Evolutionary conservation across 176 grass and related monocot genomes (phyloP).

Genomic region (Hyparrhenia diplandra): DNA sequence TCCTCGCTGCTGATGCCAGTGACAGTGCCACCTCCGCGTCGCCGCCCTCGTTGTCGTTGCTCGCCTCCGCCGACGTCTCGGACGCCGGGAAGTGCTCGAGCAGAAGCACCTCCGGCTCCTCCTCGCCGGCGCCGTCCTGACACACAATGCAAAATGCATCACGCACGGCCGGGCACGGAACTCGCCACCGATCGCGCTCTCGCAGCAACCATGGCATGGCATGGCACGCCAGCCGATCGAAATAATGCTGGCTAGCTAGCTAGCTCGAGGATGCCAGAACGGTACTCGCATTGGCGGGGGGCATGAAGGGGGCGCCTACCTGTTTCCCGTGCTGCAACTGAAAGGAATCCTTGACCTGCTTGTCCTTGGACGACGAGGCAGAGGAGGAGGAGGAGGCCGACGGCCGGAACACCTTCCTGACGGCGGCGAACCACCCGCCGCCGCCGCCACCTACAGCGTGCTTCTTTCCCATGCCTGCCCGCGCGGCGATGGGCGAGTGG

Average conservation of each 20-base stretch:
- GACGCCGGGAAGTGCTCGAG: conserved; percentile 63
- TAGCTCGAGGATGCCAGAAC: background rate
- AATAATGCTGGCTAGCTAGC: too few relatives aligned
- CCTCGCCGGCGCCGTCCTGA: conserved; percentile 1
- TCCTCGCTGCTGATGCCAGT: background rate
- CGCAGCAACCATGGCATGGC: background rate
- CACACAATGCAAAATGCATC: background rate
- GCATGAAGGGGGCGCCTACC: conserved; percentile 2
- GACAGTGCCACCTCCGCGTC: background rate
- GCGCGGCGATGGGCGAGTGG: background rate
- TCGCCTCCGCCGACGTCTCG: conserved; percentile 52
- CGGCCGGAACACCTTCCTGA: conserved; percentile 66
- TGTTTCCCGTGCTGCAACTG: background rate
- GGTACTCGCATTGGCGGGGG: background rate
- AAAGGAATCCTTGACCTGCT: conserved; percentile 38
- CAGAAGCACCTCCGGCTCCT: conserved; percentile 55
- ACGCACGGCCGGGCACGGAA: too few relatives aligned
- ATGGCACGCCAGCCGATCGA: background rate
- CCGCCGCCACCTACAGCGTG: conserved; percentile 5
- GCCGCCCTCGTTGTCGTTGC: conserved; percentile 24
- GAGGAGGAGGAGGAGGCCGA: conserved; percentile 11
- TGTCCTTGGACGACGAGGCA: conserved; percentile 15
- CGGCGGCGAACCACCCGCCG: conserved; percentile 48
- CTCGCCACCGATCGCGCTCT: background rate
- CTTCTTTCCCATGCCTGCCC: conserved; percentile 66